Conservation (phyloP, 2,329 filamentous ascomycete genomes). For the Botrytis cinerea region DNA sequence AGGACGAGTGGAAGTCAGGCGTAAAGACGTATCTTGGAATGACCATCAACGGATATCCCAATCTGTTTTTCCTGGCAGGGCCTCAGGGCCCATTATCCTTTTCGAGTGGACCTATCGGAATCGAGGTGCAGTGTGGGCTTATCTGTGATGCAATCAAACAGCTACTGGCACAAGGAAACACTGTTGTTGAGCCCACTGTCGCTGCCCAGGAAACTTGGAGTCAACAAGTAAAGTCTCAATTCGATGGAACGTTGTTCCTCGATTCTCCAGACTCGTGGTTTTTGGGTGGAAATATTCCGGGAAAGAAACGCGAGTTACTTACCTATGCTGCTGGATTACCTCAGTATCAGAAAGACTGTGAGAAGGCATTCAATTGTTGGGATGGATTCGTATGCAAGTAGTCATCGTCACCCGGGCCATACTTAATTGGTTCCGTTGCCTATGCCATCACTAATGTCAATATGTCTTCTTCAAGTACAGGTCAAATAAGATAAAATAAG, state of each 20-base stretch:
- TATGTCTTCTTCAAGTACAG: background rate
- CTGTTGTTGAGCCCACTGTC: background rate
- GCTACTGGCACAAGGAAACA: background rate
- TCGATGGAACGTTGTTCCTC: background rate
- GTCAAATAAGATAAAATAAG: background rate
- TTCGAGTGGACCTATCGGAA: background rate
- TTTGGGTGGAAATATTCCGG: background rate
- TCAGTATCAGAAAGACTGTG: background rate
- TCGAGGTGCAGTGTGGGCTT: background rate
- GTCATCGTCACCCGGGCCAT: background rate
- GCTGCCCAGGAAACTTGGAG: background rate
- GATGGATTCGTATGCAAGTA: background rate
- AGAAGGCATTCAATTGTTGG: background rate
- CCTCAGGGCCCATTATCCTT: background rate
- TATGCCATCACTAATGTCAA: background rate
- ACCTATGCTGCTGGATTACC: background rate
- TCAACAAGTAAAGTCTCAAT: background rate
- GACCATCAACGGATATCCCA: background rate
- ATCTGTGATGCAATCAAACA: background rate
- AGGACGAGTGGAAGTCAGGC: background rate
- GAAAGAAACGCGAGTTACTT: background rate
- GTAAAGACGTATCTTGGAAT: background rate
- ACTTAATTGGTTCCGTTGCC: background rate
- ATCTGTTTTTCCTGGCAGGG: background rate
- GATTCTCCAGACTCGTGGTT: background rate